Base-by-base conservation (phyloP, 1,284 basidiomycete genomes). In the Ceratobasidium sp. region DNA sequence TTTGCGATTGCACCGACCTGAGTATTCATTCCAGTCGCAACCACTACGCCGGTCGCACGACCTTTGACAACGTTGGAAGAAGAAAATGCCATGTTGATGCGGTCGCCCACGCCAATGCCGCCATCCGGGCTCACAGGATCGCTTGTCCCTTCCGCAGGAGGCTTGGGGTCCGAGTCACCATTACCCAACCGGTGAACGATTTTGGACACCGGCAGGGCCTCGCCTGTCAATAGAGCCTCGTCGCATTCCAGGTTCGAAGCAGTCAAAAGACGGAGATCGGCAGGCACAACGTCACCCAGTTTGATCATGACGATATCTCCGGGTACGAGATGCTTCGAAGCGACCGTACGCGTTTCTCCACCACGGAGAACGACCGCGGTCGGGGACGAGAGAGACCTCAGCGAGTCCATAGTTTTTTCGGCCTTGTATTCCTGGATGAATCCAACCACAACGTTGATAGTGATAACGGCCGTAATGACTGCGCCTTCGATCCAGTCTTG, bases 241-340 rank as follows among this genome's bases (percentile, higher is more conserved):
- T 69, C 68, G 13, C 45, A 52, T 34, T 69, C 68, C 27, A 69
- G 55, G 35, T 69, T 69, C 15, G 17, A n/a, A 13, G 25, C 50
- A n/a, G n/a, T n/a, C n/a, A 97, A 79, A 45, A 98, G 73, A 58
- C 85, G 76, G 49, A 84, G 81, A 74, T 88, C 86, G 50, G 86
- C 85, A 8, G 86, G 85, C 3, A 87, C 82, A 52, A 86, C 83
- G 74, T 87, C 86, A 22, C 87, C 86, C 35, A 82, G 81, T 72
- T 83, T 83, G 68, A 87, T 78, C 56, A 82, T 75, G 34, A 89
- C 80, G 72, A 88, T 79, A 73, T 89, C 87, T 38, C 86, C 86
- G 25, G 86, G 85, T 1, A 88, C 87, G 49, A 89, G 83, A 35
- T 87, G 80, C 70, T 83, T 82, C 5, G 87, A 84, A 2, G 84